A percentile compares a stretch with the other conserved stretches of the same genome.
Evolutionary conservation across 768 basidiomycete species (phyloP).

Genomic region (Roridomyces roridus): DNA sequence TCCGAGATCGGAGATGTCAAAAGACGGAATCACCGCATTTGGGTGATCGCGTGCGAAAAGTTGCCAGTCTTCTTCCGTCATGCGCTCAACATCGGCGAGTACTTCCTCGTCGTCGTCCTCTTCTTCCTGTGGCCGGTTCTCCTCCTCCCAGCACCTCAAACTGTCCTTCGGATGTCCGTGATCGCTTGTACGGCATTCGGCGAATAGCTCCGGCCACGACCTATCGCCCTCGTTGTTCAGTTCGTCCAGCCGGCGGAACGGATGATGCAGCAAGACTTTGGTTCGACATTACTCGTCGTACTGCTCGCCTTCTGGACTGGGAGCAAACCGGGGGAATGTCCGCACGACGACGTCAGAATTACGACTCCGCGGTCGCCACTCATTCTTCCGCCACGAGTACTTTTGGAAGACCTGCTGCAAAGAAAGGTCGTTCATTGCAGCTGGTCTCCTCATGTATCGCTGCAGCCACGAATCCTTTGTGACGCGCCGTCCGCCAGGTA

Average conservation of each 20-base stretch:
- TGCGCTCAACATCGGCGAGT: not conserved
- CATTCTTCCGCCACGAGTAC: constrained; percentile 1
- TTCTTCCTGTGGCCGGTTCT: constrained; percentile 1
- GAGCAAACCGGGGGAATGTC: constrained; percentile 23
- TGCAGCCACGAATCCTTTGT: constrained; percentile 7
- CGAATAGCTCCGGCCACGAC: not conserved
- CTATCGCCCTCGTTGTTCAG: not conserved
- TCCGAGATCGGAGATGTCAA: not conserved
- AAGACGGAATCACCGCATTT: not conserved
- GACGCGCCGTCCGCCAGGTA: not conserved
- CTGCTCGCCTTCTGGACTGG: constrained; percentile 22
- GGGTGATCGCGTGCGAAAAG: constrained; percentile 1
- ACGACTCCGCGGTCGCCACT: constrained; percentile 1
- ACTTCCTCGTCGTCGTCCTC: constrained; percentile 3
- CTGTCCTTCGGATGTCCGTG: constrained; percentile 3
- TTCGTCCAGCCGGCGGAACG: not conserved
- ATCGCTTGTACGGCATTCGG: not conserved
- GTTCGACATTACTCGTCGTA: constrained; percentile 9
- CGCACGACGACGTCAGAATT: not conserved
- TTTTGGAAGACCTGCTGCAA: not conserved
- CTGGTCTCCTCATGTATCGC: constrained; percentile 5
- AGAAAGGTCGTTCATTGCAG: not conserved
- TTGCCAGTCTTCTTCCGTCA: constrained; percentile 4
- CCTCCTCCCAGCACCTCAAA: constrained; percentile 1
- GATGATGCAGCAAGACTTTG: constrained; percentile 1